Evolutionary conservation across 495 filamentous ascomycete species (phyloP).

Genomic region (Neurospora sp.): DNA sequence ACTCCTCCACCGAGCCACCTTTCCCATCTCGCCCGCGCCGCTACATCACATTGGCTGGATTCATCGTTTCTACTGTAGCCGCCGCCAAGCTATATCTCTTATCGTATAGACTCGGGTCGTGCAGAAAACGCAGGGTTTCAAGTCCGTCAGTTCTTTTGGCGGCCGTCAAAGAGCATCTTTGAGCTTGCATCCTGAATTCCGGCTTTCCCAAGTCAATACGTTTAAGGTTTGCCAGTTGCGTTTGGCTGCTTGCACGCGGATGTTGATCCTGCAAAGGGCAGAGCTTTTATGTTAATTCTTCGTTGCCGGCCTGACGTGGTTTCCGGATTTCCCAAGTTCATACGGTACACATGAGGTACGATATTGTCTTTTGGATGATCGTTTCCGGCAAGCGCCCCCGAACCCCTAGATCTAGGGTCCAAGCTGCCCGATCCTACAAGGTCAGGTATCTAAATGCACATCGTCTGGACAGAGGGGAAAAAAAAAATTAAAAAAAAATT

Average conservation of each 20-base stretch:
- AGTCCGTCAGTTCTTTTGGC: neutral
- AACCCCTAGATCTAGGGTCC: rapidly evolving
- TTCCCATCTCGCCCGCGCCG: neutral
- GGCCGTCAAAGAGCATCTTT: neutral
- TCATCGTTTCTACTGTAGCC: neutral
- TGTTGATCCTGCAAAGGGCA: neutral
- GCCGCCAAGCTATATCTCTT: neutral
- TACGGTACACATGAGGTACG: neutral
- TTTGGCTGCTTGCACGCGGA: neutral
- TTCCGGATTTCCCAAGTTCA: neutral
- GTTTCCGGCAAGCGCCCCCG: neutral
- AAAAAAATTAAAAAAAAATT: neutral
- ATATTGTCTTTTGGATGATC: neutral
- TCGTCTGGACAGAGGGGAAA: neutral
- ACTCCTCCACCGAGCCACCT: neutral
- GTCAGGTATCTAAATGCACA: neutral
- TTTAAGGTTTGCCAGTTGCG: neutral
- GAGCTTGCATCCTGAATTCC: neutral
- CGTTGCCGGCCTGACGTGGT: neutral
- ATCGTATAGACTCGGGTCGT: neutral
- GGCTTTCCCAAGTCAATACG: neutral
- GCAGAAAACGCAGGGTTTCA: neutral
- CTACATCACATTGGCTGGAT: neutral
- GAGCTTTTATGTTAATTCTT: neutral
- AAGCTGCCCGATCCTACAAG: neutral